Evolutionary conservation across 2,329 filamentous ascomycete species (phyloP).

Genomic region (Aureobasidium sp.): DNA sequence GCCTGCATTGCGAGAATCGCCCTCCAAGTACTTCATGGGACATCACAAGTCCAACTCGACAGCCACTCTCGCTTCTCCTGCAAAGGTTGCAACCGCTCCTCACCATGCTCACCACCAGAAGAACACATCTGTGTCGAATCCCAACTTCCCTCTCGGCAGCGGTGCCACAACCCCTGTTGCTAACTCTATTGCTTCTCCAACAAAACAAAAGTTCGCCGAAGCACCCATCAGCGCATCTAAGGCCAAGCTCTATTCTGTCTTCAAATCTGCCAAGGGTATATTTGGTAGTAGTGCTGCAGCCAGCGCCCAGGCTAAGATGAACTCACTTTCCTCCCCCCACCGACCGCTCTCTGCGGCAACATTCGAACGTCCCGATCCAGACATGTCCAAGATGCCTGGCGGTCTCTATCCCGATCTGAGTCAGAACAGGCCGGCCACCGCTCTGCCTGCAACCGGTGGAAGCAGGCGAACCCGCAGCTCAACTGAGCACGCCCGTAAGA

Average conservation of each 20-base stretch:
- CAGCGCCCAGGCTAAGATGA: conserved; percentile 51
- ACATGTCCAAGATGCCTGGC: conserved; percentile 25
- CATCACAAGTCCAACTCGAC: conserved; percentile 31
- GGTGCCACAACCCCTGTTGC: conserved; percentile 36
- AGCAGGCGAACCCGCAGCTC: conserved; percentile 49
- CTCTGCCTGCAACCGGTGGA: conserved; percentile 18
- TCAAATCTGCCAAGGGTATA: conserved; percentile 79
- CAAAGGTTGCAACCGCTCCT: conserved; percentile 28
- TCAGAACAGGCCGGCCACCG: not conserved
- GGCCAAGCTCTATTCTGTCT: conserved; percentile 81
- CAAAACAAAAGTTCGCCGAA: conserved; percentile 49
- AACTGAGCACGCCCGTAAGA: conserved; percentile 54
- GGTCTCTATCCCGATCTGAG: conserved; percentile 23
- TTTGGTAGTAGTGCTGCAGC: conserved; percentile 64
- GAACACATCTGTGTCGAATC: conserved; percentile 38
- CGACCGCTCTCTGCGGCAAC: conserved; percentile 6
- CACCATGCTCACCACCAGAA: conserved; percentile 46
- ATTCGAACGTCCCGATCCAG: conserved; percentile 1
- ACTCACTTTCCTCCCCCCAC: conserved; percentile 32
- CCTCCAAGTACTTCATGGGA: conserved; percentile 12
- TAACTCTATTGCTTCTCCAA: conserved; percentile 50
- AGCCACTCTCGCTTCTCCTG: conserved; percentile 37
- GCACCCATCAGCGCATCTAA: conserved; percentile 87
- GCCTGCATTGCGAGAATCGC: conserved; percentile 4
- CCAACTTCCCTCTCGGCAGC: conserved; percentile 30